These are phyloP conservation scores for Westerdykella aurantiaca DNA, from an alignment of 2,329 filamentous ascomycete genomes.

Conservation along the genomic window DNA sequence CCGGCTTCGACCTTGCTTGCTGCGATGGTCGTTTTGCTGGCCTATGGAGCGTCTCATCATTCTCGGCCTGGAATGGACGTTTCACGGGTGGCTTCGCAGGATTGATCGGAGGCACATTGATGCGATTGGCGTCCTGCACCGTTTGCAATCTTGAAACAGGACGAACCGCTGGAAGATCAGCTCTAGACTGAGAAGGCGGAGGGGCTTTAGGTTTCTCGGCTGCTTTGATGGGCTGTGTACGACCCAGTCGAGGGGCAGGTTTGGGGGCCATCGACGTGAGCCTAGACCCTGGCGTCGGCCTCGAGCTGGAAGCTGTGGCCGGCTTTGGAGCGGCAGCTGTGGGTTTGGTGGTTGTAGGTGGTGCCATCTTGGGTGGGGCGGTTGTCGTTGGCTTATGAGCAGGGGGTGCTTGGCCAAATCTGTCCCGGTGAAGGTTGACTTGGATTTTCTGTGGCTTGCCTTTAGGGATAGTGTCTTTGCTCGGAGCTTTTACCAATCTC, in stretches of 20 bases:
- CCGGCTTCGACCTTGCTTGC: slow-evolving; percentile 41
- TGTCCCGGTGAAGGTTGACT: slow-evolving; percentile 59
- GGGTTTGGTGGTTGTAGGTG: slow-evolving; percentile 17
- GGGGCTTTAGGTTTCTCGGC: slow-evolving; percentile 61
- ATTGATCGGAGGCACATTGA: slow-evolving; percentile 50
- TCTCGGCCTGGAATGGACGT: slow-evolving; percentile 67
- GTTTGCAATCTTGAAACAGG: slow-evolving; percentile 57
- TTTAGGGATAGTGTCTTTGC: slow-evolving; percentile 55
- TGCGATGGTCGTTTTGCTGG: slow-evolving; percentile 17
- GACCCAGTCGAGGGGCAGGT: slow-evolving; percentile 21
- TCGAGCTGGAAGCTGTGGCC: slow-evolving; percentile 4
- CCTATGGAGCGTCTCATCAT: slow-evolving; percentile 50
- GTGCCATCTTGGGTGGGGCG: slow-evolving; percentile 23
- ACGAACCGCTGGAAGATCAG: slow-evolving; percentile 47
- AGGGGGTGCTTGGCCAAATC: slow-evolving; percentile 41
- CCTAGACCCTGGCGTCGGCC: neutral
- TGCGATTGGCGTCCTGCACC: slow-evolving; percentile 56
- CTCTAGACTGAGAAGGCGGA: slow-evolving; percentile 35
- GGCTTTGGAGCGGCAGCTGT: slow-evolving; percentile 10
- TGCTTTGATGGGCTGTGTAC: slow-evolving; percentile 49
- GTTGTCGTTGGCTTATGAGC: slow-evolving; percentile 49
- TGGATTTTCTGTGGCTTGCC: slow-evolving; percentile 58
- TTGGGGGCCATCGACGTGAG: slow-evolving; percentile 16
- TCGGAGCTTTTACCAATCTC: slow-evolving; percentile 54
- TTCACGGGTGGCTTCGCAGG: slow-evolving; percentile 68